Percentiles rank a stretch among this genome's conserved stretches.
Conservation (phyloP, 441 rosid species). For the Iberis amara region DNA sequence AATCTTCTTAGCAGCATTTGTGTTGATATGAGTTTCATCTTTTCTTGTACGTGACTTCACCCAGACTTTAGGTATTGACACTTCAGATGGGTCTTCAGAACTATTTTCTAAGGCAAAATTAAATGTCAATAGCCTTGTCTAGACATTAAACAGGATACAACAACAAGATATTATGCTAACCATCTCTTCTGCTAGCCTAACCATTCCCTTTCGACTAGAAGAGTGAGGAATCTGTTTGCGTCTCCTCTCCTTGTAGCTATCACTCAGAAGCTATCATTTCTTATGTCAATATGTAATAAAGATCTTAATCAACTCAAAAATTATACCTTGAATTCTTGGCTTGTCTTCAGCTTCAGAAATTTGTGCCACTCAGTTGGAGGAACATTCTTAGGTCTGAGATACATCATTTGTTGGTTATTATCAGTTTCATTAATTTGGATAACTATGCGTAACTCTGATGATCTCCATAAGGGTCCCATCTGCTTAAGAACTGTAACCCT, state of each 20-base stretch:
- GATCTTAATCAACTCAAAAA: background rate
- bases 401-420: background rate
- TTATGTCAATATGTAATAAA: too few species aligned
- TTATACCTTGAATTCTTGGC: background rate
- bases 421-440: background rate
- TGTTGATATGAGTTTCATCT: background rate
- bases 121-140: too few species aligned
- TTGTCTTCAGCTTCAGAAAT: background rate
- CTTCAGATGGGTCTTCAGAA: background rate
- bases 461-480: background rate
- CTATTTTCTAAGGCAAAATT: background rate
- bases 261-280: background rate
- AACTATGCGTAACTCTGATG: background rate
- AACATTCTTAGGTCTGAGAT: background rate
- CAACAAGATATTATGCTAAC: background rate
- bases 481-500: background rate
- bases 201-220: too few species aligned
- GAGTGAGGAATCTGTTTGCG: too few species aligned
- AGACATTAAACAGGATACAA: too few species aligned
- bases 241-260: background rate
- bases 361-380: background rate
- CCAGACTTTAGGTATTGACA: background rate
- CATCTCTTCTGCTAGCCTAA: background rate
- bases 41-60: background rate
- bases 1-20: background rate